Base-by-base conservation (phyloP, 495 filamentous ascomycete species). In the Beverwykella pulmonaria region DNA sequence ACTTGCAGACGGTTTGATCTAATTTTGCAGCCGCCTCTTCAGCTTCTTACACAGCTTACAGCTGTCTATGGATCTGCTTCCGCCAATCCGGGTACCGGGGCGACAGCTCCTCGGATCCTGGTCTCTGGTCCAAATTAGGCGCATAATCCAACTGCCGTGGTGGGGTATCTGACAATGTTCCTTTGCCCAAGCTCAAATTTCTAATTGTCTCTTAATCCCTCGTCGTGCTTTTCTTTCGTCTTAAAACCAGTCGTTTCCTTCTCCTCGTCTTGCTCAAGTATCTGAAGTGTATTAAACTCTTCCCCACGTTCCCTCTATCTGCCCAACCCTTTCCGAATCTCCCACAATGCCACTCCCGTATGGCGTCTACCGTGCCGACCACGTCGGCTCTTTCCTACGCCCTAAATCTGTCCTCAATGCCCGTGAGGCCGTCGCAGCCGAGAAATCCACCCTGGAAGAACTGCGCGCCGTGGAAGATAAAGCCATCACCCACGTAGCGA, bases 311-410 rank as follows among this genome's bases (percentile, higher is more conserved):
- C 32, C 32, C 32, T 6, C 12, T 34, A 34, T 34, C 32, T n/a
- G n/a, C n/a, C n/a, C 6, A 5, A 34, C 17, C 39, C 39, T n/a
- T 9, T 23, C 8, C 9, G 25, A n/a, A 19, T 41, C 30, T n/a
- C 22, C 26, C 20, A 19, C 19, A 39, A 74, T 74, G 71, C 49
- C 50, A 14, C 66, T 74, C 30, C 71, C 71, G 0, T 23, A 44
- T 17, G 71, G 71, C 25, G 69, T 74, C 20, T 72, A 74, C 63
- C 46, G 72, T 25, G 72, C 72, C 34, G 72, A 74, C 57, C 72
- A 74, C 59, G 72, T 74, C 8, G 72, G 72, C n/a, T 72, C 70
- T 17, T 69, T 74, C 56, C 70, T 74, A 20, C 72, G 72, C 1
- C 72, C 72, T 1, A 62, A 57, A 36, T 25, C 67, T 29, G 56